Percentiles rank a stretch among this genome's conserved stretches.
Evolutionary conservation across 2,329 filamentous ascomycete genomes (phyloP).

Genomic region (Chaetomium globosum): DNA sequence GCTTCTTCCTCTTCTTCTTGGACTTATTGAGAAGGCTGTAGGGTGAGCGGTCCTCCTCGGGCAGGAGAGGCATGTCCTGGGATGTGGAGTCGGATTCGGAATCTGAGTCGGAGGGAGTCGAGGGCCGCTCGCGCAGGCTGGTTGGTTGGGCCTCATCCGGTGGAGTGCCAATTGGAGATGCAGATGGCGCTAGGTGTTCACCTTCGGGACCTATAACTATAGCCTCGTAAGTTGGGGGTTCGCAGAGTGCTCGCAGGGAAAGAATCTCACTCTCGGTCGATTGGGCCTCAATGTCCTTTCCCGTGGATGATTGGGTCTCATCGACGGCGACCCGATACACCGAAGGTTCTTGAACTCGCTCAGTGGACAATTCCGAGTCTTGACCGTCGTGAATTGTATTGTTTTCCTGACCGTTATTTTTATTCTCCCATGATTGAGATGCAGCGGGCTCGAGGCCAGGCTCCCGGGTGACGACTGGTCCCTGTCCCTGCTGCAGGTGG

Average conservation of each 20-base stretch:
- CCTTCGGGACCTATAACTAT: constrained; percentile 2
- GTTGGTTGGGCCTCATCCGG: constrained; percentile 12
- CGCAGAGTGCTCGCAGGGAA: neutral
- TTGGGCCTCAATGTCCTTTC: constrained; percentile 17
- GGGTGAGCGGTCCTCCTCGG: constrained; percentile 22
- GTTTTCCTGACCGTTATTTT: constrained; percentile 41
- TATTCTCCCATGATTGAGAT: constrained; percentile 41
- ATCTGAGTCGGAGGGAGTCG: constrained; percentile 14
- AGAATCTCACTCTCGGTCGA: constrained; percentile 16
- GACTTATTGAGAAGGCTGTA: constrained; percentile 31
- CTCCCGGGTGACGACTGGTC: constrained; percentile 13
- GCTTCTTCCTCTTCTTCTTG: constrained; percentile 30
- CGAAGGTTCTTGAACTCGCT: neutral
- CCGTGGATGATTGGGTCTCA: constrained; percentile 20
- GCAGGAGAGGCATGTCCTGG: constrained; percentile 22
- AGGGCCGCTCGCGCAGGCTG: constrained; percentile 14
- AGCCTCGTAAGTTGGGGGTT: constrained; percentile 7
- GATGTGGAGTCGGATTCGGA: constrained; percentile 8
- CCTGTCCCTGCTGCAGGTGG: constrained; percentile 21
- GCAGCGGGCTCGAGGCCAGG: constrained; percentile 10
- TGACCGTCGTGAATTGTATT: constrained; percentile 9
- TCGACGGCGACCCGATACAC: constrained; percentile 9
- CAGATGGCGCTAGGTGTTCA: neutral
- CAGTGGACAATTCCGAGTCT: neutral
- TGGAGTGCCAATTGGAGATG: neutral